Percentiles rank a stretch among this genome's conserved stretches.
These are phyloP conservation scores for Tricholoma bakamatsutake DNA, from an alignment of 768 basidiomycete species.

Conservation along the genomic window DNA sequence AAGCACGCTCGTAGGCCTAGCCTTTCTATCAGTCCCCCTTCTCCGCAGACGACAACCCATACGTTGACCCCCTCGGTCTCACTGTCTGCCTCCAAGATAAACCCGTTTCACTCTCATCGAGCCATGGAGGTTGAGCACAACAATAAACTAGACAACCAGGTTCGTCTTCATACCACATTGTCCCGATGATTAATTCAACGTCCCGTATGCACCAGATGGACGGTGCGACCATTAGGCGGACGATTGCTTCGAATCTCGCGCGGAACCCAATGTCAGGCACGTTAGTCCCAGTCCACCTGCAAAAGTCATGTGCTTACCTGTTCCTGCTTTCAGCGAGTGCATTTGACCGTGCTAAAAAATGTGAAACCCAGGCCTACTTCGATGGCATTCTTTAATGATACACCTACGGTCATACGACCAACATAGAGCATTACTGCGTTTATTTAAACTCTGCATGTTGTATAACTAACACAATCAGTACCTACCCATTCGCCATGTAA, in stretches of 20 bases:
- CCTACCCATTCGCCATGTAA: neutral
- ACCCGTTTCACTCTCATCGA: neutral
- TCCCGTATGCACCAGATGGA: conserved; percentile 16
- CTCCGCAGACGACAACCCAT: conserved; percentile 8
- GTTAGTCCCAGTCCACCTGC: neutral
- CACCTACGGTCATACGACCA: too few species aligned
- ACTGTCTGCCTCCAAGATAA: conserved; percentile 2
- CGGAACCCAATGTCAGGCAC: conserved; percentile 11
- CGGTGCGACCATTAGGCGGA: conserved; percentile 27
- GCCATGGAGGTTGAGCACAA: neutral
- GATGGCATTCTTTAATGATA: conserved; percentile 15
- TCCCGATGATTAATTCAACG: neutral
- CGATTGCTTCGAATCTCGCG: conserved; percentile 31
- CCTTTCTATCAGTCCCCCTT: conserved; percentile 16
- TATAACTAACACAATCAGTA: neutral
- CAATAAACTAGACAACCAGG: neutral
- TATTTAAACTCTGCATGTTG: too few species aligned
- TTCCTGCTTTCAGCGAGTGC: neutral
- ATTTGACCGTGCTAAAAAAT: neutral
- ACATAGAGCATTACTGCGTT: too few species aligned
- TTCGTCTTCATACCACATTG: neutral
- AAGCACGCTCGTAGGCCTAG: conserved; percentile 4
- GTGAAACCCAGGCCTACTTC: conserved; percentile 17
- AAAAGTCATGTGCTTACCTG: neutral
- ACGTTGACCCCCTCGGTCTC: conserved; percentile 4